phyloP scores from a whole-genome alignment of 805 yeast genomes.

The Candida hispaniensis region DNA sequence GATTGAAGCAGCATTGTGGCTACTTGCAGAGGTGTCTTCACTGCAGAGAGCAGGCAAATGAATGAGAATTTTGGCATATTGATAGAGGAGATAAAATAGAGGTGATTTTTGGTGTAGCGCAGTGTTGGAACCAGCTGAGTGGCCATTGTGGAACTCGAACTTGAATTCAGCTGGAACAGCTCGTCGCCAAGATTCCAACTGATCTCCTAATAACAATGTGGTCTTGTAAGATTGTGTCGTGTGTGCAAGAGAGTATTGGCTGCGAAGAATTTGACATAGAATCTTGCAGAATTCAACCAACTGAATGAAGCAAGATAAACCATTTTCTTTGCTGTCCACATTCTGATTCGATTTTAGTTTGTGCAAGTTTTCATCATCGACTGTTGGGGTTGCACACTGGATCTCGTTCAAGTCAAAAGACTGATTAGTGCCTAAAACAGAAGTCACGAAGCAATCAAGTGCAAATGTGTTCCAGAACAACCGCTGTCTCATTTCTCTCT shows the following conservation, averaged over 20 bases:
- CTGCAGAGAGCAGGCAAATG: constrained; percentile 41
- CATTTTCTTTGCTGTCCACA: constrained; percentile 13
- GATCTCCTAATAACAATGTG: constrained; percentile 40
- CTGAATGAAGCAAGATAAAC: constrained; percentile 17
- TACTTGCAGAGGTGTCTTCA: constrained; percentile 6
- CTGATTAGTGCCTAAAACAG: constrained; percentile 74
- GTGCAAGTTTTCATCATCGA: constrained; percentile 25
- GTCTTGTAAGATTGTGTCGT: constrained; percentile 21
- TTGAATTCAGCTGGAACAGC: constrained; percentile 51
- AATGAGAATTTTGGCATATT: constrained; percentile 50
- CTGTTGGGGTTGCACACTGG: constrained; percentile 68
- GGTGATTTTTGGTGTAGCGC: constrained; percentile 28
- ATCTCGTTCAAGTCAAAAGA: constrained; percentile 69
- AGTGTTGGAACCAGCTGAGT: constrained; percentile 22
- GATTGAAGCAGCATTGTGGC: constrained; percentile 25
- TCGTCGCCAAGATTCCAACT: constrained; percentile 68
- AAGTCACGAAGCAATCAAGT: constrained; percentile 63
- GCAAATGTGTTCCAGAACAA: constrained; percentile 77
- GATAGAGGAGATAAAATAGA: constrained; percentile 46
- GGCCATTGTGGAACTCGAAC: constrained; percentile 41
- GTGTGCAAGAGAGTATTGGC: constrained; percentile 27
- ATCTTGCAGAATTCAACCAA: constrained; percentile 45
- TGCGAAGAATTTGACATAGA: constrained; percentile 61
- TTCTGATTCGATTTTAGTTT: constrained; percentile 6
- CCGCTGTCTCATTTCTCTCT: constrained; percentile 73